Evolutionary conservation across 2,329 filamentous ascomycete species (phyloP).

Genomic region (Metarhizium guizhouense): DNA sequence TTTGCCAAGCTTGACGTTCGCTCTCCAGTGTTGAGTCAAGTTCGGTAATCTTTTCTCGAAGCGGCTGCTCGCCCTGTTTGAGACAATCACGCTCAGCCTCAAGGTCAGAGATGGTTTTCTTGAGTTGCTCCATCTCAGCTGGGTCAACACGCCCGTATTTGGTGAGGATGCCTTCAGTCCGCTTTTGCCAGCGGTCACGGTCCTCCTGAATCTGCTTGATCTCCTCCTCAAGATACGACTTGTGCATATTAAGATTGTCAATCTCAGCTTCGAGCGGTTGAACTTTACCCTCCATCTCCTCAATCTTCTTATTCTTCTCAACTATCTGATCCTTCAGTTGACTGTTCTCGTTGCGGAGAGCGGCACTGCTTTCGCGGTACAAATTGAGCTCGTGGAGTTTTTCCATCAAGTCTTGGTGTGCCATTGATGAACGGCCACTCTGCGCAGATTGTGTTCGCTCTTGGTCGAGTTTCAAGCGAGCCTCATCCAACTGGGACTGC

Average conservation of each 20-base stretch:
- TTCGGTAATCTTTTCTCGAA: constrained; percentile 46
- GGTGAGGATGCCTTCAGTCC: constrained; percentile 88
- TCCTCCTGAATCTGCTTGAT: constrained; percentile 84
- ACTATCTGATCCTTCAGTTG: constrained; percentile 68
- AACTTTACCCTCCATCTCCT: constrained; percentile 65
- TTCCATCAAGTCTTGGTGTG: constrained; percentile 84
- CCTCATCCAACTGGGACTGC: constrained; percentile 81
- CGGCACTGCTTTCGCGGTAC: constrained; percentile 89
- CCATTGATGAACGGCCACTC: constrained; percentile 61
- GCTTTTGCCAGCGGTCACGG: constrained; percentile 90
- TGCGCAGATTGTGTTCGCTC: constrained; percentile 73
- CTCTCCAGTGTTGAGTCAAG: constrained; percentile 42
- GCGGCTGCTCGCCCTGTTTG: constrained; percentile 37
- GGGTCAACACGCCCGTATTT: constrained; percentile 96
- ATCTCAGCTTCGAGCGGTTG: constrained; percentile 76
- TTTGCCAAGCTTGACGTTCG: constrained; percentile 46
- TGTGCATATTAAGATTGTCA: constrained; percentile 71
- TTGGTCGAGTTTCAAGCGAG: constrained; percentile 80
- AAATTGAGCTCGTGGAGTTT: constrained; percentile 94
- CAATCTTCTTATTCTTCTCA: constrained; percentile 65
- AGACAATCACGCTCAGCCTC: constrained; percentile 55
- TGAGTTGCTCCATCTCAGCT: constrained; percentile 82
- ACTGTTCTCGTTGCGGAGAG: constrained; percentile 76
- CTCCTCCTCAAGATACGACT: constrained; percentile 76
- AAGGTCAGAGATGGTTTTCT: constrained; percentile 61